phyloP scores from a whole-genome alignment of 495 filamentous ascomycete genomes.

The Xylaria longipes region DNA sequence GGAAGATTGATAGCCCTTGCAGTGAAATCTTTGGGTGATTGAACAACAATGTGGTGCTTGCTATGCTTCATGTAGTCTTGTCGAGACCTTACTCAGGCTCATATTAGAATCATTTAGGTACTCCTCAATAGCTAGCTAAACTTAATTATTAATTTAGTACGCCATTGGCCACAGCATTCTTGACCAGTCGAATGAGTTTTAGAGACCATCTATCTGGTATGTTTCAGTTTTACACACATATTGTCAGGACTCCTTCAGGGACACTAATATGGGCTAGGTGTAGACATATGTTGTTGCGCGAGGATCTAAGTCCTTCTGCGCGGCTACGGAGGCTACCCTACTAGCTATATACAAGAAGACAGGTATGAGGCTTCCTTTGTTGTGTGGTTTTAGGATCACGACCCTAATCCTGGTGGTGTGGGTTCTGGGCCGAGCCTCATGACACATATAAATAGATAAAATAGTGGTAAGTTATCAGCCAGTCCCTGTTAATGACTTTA shows the following conservation, averaged over 20 bases:
- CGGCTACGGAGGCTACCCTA: too few species aligned
- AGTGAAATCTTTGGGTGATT: neutral
- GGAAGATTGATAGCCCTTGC: neutral
- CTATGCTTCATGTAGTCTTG: neutral
- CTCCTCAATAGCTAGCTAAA: neutral
- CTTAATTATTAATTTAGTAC: neutral
- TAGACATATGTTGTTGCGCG: too few species aligned
- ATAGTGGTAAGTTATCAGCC: neutral
- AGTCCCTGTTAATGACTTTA: neutral
- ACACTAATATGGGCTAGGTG: too few species aligned
- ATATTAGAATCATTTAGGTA: neutral
- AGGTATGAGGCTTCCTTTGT: too few species aligned
- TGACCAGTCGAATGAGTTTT: neutral
- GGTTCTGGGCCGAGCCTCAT: too few species aligned
- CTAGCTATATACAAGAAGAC: too few species aligned
- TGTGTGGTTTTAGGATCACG: too few species aligned
- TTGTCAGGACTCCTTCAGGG: too few species aligned
- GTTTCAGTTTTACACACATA: neutral
- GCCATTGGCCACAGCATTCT: neutral
- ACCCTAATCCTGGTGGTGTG: too few species aligned
- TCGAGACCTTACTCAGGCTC: neutral
- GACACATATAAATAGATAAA: neutral
- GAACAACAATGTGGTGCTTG: neutral
- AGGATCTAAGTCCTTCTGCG: too few species aligned
- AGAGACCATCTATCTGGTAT: neutral